Evolutionary conservation across 108 stramenopile species (phyloP).

Genomic region (Pelagomonas calceolata): DNA sequence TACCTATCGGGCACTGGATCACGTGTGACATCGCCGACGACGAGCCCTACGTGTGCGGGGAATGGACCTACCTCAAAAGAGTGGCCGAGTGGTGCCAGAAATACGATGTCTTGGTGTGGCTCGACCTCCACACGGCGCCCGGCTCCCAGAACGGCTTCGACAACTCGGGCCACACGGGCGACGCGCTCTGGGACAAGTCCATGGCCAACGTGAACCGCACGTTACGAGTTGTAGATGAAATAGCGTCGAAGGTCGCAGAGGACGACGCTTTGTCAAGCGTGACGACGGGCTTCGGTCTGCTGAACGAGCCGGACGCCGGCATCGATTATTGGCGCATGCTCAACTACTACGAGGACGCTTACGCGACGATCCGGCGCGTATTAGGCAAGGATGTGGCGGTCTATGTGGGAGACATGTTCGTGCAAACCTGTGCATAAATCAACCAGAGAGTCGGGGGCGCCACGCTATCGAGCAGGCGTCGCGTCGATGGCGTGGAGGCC

Average conservation of each 20-base stretch:
- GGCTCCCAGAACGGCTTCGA: constrained; percentile 83
- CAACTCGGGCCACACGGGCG: constrained; percentile 49
- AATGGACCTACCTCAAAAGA: constrained; percentile 51
- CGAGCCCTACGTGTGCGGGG: constrained; percentile 48
- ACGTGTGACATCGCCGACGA: constrained; percentile 22
- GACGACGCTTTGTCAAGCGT: constrained; percentile 40
- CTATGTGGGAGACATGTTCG: constrained; percentile 53
- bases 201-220: constrained; percentile 38
- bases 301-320: constrained; percentile 60
- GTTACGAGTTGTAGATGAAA: constrained; percentile 32
- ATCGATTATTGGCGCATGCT: constrained; percentile 27
- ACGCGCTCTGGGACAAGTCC: constrained; percentile 21
- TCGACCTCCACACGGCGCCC: constrained; percentile 60
- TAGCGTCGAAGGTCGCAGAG: constrained; percentile 33
- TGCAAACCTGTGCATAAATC: too few species aligned
- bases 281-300: constrained; percentile 54
- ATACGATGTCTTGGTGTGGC: constrained; percentile 42
- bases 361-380: constrained; percentile 29
- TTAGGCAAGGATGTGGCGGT: constrained; percentile 32
- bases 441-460: too few species aligned
- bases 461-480: too few species aligned
- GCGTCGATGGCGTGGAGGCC: too few species aligned
- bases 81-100: constrained; percentile 43
- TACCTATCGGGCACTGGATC: constrained; percentile 61
- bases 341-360: constrained; percentile 43